Conservation (phyloP, 2,329 filamentous ascomycete species). For the Hawksworthiomyces lignivorus region DNA sequence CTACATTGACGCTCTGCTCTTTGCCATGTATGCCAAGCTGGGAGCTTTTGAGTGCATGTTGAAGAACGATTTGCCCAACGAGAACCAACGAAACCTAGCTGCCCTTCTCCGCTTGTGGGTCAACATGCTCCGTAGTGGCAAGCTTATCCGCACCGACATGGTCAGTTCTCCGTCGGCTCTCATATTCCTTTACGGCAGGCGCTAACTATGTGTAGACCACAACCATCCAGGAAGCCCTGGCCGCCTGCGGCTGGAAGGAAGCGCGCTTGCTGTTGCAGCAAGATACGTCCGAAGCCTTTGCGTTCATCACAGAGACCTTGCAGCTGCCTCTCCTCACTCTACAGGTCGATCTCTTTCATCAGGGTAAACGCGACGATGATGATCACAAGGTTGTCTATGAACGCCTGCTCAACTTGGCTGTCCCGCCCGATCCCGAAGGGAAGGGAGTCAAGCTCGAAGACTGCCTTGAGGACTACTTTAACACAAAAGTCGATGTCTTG, state of each 20-base stretch:
- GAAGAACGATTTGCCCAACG: conserved; percentile 69
- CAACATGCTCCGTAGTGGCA: conserved; percentile 79
- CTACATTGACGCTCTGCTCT: conserved; percentile 83
- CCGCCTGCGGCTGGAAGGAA: conserved; percentile 82
- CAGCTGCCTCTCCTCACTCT: conserved; percentile 80
- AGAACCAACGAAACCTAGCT: conserved; percentile 64
- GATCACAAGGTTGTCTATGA: conserved; percentile 96
- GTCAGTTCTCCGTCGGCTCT: conserved; percentile 36
- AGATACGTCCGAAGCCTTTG: conserved; percentile 92
- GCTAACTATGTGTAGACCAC: conserved; percentile 7
- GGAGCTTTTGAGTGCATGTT: conserved; percentile 91
- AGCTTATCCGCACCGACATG: conserved; percentile 77
- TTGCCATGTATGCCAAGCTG: conserved; percentile 89
- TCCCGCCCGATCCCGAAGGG: conserved; percentile 67
- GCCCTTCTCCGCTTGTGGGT: conserved; percentile 82
- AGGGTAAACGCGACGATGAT: conserved; percentile 74
- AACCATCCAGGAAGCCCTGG: conserved; percentile 67
- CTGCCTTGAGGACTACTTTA: conserved; percentile 91
- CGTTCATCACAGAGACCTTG: conserved; percentile 84
- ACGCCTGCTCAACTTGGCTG: conserved; percentile 78
- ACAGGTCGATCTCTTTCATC: conserved; percentile 87
- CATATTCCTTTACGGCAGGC: background rate
- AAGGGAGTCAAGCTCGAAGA: conserved; percentile 75
- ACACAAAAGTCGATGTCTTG: conserved; percentile 83
- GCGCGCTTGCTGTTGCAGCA: conserved; percentile 74